These are phyloP conservation scores for Hypomyces rosellus DNA, from an alignment of 2,329 filamentous ascomycete genomes.

Conservation along the genomic window DNA sequence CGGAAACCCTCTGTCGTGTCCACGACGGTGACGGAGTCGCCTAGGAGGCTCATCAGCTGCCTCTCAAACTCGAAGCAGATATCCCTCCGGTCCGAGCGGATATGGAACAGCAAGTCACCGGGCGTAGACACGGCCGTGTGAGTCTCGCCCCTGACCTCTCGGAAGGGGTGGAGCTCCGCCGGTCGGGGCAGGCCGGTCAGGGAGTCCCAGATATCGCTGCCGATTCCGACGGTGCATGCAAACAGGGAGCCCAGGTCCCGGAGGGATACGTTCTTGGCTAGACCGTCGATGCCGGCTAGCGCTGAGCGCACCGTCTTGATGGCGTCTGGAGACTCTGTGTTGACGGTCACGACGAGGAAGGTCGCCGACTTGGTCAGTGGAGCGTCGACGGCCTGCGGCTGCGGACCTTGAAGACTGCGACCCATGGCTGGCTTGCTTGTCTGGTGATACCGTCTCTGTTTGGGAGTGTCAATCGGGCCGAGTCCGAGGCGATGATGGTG, in stretches of 20 bases:
- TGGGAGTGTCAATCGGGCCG: no score
- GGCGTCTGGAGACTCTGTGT: slow-evolving; percentile 24
- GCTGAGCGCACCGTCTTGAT: slow-evolving; percentile 36
- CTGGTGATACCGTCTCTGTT: no score
- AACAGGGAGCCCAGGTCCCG: slow-evolving; percentile 40
- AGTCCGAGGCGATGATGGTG: not conserved
- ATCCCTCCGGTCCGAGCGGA: slow-evolving; percentile 50
- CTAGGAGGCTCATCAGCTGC: slow-evolving; percentile 44
- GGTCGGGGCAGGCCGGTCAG: slow-evolving; percentile 40
- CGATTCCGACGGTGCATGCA: slow-evolving; percentile 49
- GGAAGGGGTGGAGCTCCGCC: slow-evolving; percentile 46
- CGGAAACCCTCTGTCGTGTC: slow-evolving; percentile 53
- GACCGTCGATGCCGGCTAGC: slow-evolving; percentile 36
- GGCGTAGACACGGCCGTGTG: slow-evolving; percentile 50
- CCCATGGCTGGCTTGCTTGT: not conserved
- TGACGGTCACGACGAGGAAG: slow-evolving; percentile 44
- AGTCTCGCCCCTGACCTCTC: slow-evolving; percentile 36
- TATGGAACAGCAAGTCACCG: slow-evolving; percentile 53
- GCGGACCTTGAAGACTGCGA: slow-evolving; percentile 1
- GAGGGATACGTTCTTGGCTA: slow-evolving; percentile 48
- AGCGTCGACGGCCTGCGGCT: slow-evolving; percentile 39
- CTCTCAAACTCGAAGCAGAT: slow-evolving; percentile 53
- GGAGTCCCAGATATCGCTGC: slow-evolving; percentile 44
- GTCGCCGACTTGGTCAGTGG: slow-evolving; percentile 47
- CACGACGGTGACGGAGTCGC: slow-evolving; percentile 38